phyloP scores from a whole-genome alignment of 148 eudicot species.

The Rhododendron molle region DNA sequence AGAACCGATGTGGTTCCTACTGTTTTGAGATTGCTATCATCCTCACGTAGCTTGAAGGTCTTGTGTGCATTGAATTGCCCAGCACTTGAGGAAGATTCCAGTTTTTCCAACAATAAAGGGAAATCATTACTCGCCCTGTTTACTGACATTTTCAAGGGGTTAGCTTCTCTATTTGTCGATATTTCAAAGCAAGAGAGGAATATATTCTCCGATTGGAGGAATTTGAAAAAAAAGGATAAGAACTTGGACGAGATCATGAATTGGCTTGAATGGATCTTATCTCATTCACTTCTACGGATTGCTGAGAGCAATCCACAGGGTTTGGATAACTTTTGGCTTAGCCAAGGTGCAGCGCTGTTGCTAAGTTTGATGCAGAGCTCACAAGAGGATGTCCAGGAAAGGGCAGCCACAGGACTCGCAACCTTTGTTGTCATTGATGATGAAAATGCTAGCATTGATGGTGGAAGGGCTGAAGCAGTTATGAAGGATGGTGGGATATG shows the following conservation, averaged over 20 bases:
- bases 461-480: constrained; percentile 87
- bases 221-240: constrained; percentile 37
- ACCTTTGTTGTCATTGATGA: constrained; percentile 96
- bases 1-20: constrained; percentile 65
- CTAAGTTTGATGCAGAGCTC: constrained; percentile 78
- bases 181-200: constrained; percentile 47
- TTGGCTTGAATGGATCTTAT: constrained; percentile 91
- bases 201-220: constrained; percentile 69
- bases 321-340: constrained; percentile 86
- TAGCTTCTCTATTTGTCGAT: constrained; percentile 57
- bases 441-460: constrained; percentile 84
- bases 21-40: constrained; percentile 47
- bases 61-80: constrained; percentile 80
- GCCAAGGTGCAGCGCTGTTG: constrained; percentile 80
- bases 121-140: constrained; percentile 57
- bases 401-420: constrained; percentile 91
- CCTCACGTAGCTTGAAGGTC: constrained; percentile 57
- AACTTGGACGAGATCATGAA: constrained; percentile 58
- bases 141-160: constrained; percentile 57
- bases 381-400: constrained; percentile 96
- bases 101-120: constrained; percentile 43
- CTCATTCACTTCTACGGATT: constrained; percentile 77
- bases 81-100: constrained; percentile 60
- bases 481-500: constrained; percentile 85
- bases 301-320: constrained; percentile 81